Evolutionary conservation across 2,329 filamentous ascomycete species (phyloP).

Genomic region (Eurotiales sp.): DNA sequence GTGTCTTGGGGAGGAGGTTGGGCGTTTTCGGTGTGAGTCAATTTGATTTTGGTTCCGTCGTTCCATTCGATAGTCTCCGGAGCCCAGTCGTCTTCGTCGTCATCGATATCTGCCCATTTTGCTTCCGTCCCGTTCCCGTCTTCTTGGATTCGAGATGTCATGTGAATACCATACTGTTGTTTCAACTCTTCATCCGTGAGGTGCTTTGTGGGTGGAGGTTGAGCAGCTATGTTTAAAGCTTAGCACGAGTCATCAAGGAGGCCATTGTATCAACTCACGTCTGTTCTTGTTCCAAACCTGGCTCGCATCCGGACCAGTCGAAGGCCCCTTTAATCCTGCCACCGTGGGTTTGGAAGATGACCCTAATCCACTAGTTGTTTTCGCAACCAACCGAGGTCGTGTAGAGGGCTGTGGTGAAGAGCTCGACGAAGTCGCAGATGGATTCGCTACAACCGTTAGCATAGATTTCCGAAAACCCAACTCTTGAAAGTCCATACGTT

Average conservation of each 20-base stretch:
- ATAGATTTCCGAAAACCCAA: background rate
- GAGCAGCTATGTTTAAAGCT: constrained; percentile 36
- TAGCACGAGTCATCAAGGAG: constrained; percentile 16
- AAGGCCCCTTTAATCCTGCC: constrained; percentile 42
- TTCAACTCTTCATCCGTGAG: constrained; percentile 66
- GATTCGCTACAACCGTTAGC: constrained; percentile 26
- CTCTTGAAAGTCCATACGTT: constrained; percentile 38
- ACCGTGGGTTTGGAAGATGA: constrained; percentile 48
- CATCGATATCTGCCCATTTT: constrained; percentile 68
- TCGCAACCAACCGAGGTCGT: constrained; percentile 60
- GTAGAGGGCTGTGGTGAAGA: constrained; percentile 42
- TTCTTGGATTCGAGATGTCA: constrained; percentile 61
- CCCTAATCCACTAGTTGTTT: constrained; percentile 53
- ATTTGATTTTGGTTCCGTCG: constrained; percentile 63
- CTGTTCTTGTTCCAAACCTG: constrained; percentile 69
- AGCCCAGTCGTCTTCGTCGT: constrained; percentile 66
- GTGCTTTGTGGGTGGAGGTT: constrained; percentile 57
- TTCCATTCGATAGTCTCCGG: constrained; percentile 67
- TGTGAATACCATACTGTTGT: constrained; percentile 65
- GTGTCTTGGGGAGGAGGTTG: constrained; percentile 19
- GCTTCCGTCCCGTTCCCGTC: constrained; percentile 60
- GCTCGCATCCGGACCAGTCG: constrained; percentile 59
- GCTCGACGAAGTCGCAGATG: constrained; percentile 35
- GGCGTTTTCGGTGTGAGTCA: constrained; percentile 44
- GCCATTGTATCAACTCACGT: constrained; percentile 40